These are phyloP conservation scores for Moesziomyces antarcticus DNA, from an alignment of 1,284 basidiomycete species.

Conservation along the genomic window DNA sequence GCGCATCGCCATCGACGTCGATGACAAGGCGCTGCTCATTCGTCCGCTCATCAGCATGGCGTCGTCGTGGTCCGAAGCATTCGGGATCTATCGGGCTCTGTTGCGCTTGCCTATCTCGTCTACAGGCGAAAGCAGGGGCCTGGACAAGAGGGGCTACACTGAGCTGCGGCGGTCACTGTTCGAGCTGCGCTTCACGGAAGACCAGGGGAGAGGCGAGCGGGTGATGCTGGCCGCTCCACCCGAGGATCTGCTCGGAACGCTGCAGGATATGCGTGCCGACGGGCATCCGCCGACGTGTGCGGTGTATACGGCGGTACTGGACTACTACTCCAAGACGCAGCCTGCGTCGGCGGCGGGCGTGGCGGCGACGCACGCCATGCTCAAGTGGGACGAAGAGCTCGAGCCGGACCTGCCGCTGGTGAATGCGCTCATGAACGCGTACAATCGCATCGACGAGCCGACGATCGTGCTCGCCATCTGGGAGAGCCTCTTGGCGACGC, in stretches of 20 bases:
- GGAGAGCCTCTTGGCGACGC: slow-evolving; percentile 74
- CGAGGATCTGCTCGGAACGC: slow-evolving; percentile 79
- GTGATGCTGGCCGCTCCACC: slow-evolving; percentile 71
- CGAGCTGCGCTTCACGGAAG: slow-evolving; percentile 13
- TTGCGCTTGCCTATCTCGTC: slow-evolving; percentile 10
- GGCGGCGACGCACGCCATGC: slow-evolving; percentile 79
- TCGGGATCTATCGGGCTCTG: slow-evolving; percentile 35
- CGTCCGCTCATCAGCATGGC: slow-evolving; percentile 30
- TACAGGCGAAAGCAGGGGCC: background rate
- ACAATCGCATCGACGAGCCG: slow-evolving; percentile 79
- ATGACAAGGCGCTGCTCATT: slow-evolving; percentile 20
- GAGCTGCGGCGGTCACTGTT: slow-evolving; percentile 20
- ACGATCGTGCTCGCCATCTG: slow-evolving; percentile 81
- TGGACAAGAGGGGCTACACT: slow-evolving; percentile 24
- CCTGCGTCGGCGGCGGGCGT: slow-evolving; percentile 64
- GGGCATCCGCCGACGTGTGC: slow-evolving; percentile 74
- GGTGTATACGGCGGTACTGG: slow-evolving; percentile 80
- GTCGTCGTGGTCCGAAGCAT: slow-evolving; percentile 38
- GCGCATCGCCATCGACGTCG: slow-evolving; percentile 14
- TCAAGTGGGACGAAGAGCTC: slow-evolving; percentile 80
- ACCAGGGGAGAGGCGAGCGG: background rate
- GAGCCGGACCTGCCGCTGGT: slow-evolving; percentile 80
- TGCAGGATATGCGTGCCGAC: slow-evolving; percentile 82
- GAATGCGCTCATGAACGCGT: slow-evolving; percentile 90
- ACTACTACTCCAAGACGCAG: slow-evolving; percentile 68